These are phyloP conservation scores for Arthrinium puccinioides DNA, from an alignment of 2,329 filamentous ascomycete species.

Conservation along the genomic window DNA sequence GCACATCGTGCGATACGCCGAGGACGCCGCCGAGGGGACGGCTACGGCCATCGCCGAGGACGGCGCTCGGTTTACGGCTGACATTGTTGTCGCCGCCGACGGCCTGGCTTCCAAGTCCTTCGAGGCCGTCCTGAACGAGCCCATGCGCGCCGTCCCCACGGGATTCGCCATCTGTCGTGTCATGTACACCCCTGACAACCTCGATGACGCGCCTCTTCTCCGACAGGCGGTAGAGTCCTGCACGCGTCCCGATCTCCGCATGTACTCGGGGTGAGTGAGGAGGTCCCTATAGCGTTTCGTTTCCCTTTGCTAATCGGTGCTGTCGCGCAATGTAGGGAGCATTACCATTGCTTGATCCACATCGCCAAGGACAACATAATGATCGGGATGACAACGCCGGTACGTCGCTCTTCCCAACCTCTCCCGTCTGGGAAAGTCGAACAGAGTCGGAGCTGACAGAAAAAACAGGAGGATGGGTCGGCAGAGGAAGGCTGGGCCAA, in stretches of 20 bases:
- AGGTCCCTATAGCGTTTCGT: background rate
- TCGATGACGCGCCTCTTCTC: background rate
- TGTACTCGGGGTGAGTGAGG: background rate
- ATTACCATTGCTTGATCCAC: background rate
- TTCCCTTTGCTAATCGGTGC: background rate
- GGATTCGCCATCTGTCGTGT: constrained; percentile 16
- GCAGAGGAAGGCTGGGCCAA: background rate
- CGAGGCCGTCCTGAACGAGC: constrained; percentile 11
- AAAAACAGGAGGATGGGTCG: background rate
- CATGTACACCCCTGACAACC: background rate
- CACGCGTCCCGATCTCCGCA: background rate
- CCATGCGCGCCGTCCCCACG: constrained; percentile 13
- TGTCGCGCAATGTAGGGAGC: background rate
- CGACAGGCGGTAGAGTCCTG: background rate
- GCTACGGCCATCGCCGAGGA: constrained; percentile 8
- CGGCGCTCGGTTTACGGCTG: constrained; percentile 12
- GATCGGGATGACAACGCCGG: background rate
- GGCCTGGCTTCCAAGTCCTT: constrained; percentile 20
- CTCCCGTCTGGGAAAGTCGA: no score
- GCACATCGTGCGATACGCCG: constrained; percentile 3
- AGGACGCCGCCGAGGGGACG: background rate
- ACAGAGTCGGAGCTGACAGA: background rate
- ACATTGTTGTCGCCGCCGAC: constrained; percentile 22
- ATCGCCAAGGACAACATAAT: background rate
- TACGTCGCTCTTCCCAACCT: no score